Evolutionary conservation across 345 rosid species (phyloP).

Genomic region (Lepidium aucheri): DNA sequence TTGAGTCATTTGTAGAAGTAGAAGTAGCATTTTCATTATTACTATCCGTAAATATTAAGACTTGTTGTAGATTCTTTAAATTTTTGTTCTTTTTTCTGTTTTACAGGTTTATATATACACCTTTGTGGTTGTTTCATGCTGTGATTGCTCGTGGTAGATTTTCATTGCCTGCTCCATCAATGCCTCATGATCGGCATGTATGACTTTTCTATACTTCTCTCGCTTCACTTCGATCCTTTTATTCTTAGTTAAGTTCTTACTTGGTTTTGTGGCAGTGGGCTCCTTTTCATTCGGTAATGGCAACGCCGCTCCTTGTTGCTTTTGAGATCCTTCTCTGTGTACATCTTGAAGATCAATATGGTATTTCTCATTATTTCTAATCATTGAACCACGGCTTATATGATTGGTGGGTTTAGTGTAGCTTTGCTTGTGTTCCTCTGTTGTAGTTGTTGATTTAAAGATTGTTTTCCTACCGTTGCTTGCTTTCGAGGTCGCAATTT

Average conservation of each 20-base stretch:
- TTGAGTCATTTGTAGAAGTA: slow-evolving; percentile 3
- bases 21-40: not conserved
- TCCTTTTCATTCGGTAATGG: slow-evolving; percentile 67
- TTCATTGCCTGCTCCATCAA: slow-evolving; percentile 85
- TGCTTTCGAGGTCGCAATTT: slow-evolving; percentile 59
- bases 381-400: not conserved
- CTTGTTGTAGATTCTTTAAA: not conserved
- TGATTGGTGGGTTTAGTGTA: not conserved
- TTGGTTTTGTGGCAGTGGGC: slow-evolving; percentile 74
- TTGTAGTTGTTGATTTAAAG: slow-evolving; percentile 76
- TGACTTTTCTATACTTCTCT: slow-evolving; percentile 1
- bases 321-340: slow-evolving; percentile 80
- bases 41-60: not conserved
- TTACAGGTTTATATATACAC: slow-evolving; percentile 64
- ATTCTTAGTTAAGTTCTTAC: not conserved
- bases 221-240: not conserved
- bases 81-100: slow-evolving; percentile 1
- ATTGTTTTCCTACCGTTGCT: slow-evolving; percentile 73
- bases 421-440: slow-evolving; percentile 14
- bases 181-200: slow-evolving; percentile 83
- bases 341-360: slow-evolving; percentile 56
- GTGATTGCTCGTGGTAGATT: slow-evolving; percentile 80
- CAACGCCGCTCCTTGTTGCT: slow-evolving; percentile 75
- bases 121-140: slow-evolving; percentile 80
- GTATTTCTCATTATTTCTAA: slow-evolving; percentile 14